Conservation (phyloP, 306 rosid genomes). For the Urtica urens region DNA sequence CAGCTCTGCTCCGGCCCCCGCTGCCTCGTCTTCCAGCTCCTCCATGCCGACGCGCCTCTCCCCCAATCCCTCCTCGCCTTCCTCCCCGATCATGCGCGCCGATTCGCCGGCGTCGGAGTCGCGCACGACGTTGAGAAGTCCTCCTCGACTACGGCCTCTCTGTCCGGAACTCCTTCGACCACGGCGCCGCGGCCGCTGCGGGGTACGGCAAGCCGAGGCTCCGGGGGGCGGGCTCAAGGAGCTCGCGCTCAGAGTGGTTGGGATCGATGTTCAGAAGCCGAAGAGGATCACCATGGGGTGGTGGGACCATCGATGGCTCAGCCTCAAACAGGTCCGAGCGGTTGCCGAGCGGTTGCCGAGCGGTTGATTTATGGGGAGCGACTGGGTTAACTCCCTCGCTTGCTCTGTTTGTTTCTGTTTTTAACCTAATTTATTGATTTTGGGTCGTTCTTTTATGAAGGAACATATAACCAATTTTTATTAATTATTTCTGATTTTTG, state of each 20-base stretch:
- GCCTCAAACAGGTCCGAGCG: slow-evolving; percentile 24
- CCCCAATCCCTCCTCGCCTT: slow-evolving; percentile 16
- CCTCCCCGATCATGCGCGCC: slow-evolving; percentile 2
- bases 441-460: too few relatives aligned
- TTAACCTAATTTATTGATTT: too few relatives aligned
- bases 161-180: slow-evolving; percentile 22
- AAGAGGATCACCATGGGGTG: slow-evolving; percentile 30
- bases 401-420: too few relatives aligned
- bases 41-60: too few relatives aligned
- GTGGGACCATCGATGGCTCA: slow-evolving; percentile 36
- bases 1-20: slow-evolving; percentile 38
- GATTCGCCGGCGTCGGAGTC: slow-evolving; percentile 40
- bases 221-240: slow-evolving; percentile 31
- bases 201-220: slow-evolving; percentile 1
- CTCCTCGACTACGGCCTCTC: slow-evolving; percentile 15
- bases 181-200: slow-evolving; percentile 13
- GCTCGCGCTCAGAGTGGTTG: slow-evolving; percentile 20
- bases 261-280: slow-evolving; percentile 31
- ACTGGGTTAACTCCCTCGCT: too few relatives aligned
- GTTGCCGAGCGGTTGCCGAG: slow-evolving; percentile 19
- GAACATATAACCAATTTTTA: too few relatives aligned
- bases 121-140: slow-evolving; percentile 25
- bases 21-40: slow-evolving; percentile 32
- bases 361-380: background rate
- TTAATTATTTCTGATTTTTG: too few relatives aligned